Percentiles rank a stretch among this genome's conserved stretches.
Conservation (phyloP, 371 early-diverging fungal species). For the Mucor indicus region DNA sequence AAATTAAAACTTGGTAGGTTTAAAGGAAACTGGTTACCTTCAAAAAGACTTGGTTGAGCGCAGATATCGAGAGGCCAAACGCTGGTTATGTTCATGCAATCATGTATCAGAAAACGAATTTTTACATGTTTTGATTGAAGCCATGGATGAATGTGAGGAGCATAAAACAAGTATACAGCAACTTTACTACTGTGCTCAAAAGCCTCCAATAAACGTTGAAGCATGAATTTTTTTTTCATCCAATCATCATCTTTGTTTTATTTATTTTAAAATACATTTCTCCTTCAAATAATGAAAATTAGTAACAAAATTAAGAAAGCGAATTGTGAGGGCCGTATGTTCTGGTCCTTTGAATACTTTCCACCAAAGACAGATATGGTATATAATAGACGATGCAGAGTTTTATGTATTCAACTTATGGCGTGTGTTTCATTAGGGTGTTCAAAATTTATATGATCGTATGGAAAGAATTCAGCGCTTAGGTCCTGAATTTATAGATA, state of each 20-base stretch:
- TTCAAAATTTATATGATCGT: slow-evolving; percentile 76
- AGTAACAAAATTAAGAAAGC: background rate
- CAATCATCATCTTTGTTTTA: background rate
- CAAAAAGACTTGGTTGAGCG: slow-evolving; percentile 20
- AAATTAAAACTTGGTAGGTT: slow-evolving; percentile 1
- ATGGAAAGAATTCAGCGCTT: slow-evolving; percentile 87
- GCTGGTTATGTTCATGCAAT: slow-evolving; percentile 19
- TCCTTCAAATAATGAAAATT: background rate
- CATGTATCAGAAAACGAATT: slow-evolving; percentile 12
- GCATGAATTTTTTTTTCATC: too few relatives aligned
- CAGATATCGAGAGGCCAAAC: slow-evolving; percentile 9
- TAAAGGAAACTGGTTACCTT: slow-evolving; percentile 25
- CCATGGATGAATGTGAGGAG: slow-evolving; percentile 15
- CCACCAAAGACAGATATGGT: background rate
- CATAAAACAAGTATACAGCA: slow-evolving; percentile 1
- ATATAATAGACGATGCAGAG: background rate
- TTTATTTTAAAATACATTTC: background rate
- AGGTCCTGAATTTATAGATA: slow-evolving; percentile 93
- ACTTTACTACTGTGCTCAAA: slow-evolving; percentile 12
- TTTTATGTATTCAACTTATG: too few relatives aligned
- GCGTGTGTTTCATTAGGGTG: slow-evolving; percentile 48
- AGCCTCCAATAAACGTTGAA: background rate
- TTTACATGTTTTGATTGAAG: background rate
- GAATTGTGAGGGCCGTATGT: background rate
- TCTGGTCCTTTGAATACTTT: background rate